Percentiles rank a stretch among this genome's conserved stretches.
These are phyloP conservation scores for Phytophthora europaea DNA, from an alignment of 352 stramenopile species.

Conservation along the genomic window DNA sequence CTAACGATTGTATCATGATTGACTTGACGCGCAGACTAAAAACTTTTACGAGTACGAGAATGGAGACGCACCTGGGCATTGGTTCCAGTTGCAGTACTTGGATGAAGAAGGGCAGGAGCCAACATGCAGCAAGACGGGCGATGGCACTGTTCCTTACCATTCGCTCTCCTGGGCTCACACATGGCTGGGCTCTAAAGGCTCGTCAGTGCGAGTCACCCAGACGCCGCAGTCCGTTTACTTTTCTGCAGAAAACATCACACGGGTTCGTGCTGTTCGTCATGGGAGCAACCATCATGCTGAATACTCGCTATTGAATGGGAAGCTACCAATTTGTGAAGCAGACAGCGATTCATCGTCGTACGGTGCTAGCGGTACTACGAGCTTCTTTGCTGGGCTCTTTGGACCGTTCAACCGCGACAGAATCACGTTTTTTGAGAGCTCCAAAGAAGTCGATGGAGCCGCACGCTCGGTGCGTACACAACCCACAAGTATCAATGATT, in stretches of 20 bases:
- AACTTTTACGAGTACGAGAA: slow-evolving; percentile 81
- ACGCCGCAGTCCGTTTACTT: slow-evolving; percentile 82
- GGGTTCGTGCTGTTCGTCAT: slow-evolving; percentile 57
- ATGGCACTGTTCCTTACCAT: slow-evolving; percentile 83
- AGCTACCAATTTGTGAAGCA: slow-evolving; percentile 49
- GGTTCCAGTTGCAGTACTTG: slow-evolving; percentile 68
- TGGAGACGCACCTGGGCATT: slow-evolving; percentile 56
- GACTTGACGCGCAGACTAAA: slow-evolving; percentile 52
- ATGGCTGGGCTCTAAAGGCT: slow-evolving; percentile 64
- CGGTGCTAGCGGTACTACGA: slow-evolving; percentile 22
- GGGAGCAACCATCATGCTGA: slow-evolving; percentile 65
- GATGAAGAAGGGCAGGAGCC: slow-evolving; percentile 57
- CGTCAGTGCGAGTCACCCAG: slow-evolving; percentile 73
- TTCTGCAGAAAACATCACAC: slow-evolving; percentile 60
- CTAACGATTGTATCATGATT: neutral
- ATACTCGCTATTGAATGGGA: slow-evolving; percentile 59
- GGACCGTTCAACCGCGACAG: slow-evolving; percentile 55
- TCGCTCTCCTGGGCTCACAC: slow-evolving; percentile 84
- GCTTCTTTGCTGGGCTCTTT: slow-evolving; percentile 79
- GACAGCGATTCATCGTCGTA: slow-evolving; percentile 18
- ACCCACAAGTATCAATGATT: neutral
- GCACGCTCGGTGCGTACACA: slow-evolving; percentile 42
- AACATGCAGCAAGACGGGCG: slow-evolving; percentile 78
- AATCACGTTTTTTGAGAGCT: slow-evolving; percentile 84
- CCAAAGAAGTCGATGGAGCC: slow-evolving; percentile 35